Conservation (phyloP, 495 filamentous ascomycete genomes). For the Penicillium bovifimosum region DNA sequence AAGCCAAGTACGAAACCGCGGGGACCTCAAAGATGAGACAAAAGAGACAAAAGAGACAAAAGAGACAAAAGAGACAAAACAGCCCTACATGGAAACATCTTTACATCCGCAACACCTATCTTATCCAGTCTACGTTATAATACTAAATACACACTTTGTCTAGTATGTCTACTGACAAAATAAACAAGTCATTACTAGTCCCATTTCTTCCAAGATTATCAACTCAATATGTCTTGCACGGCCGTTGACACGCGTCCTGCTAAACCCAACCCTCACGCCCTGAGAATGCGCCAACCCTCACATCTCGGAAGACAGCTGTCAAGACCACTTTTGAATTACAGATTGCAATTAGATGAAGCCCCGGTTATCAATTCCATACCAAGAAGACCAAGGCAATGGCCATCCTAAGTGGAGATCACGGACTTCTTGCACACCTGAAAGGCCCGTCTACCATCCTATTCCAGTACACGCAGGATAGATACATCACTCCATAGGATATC, state of each 20-base stretch:
- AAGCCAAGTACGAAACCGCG: not conserved
- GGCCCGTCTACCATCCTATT: not conserved
- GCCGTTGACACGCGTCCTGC: slow-evolving; percentile 31
- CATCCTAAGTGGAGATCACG: not conserved
- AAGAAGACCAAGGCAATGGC: not conserved
- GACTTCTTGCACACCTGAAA: not conserved
- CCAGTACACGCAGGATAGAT: not conserved
- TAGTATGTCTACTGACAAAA: not conserved
- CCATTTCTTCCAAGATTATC: not conserved
- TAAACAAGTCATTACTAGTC: not conserved
- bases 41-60: too few relatives aligned
- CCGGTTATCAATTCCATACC: slow-evolving; percentile 3
- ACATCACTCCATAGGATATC: not conserved
- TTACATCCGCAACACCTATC: too few relatives aligned
- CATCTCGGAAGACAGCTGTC: slow-evolving; percentile 8
- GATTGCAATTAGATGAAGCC: not conserved
- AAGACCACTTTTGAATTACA: not conserved
- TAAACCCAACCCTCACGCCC: not conserved
- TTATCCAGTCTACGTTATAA: too few relatives aligned
- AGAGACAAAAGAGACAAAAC: not conserved
- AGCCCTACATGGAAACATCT: too few relatives aligned
- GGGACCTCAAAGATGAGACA: not conserved
- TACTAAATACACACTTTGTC: too few relatives aligned
- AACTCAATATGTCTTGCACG: not conserved
- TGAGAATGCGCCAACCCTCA: slow-evolving; percentile 18